Percentiles rank a stretch among this genome's conserved stretches.
phyloP scores from a whole-genome alignment of 169 alveolate species.

The Cryptosporidium tyzzeri region DNA sequence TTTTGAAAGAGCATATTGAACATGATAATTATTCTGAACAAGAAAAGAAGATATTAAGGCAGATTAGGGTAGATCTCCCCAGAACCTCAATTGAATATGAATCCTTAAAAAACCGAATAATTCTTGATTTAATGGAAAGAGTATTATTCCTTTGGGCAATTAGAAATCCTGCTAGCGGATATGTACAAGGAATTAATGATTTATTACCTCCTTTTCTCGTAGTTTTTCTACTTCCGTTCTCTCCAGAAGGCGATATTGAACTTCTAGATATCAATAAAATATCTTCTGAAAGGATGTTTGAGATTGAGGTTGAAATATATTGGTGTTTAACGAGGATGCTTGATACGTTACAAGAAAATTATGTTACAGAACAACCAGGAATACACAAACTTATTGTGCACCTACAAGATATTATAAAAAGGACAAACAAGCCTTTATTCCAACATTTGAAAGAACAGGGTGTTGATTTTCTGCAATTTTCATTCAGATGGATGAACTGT shows the following conservation, averaged over 20 bases:
- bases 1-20: conserved; percentile 78
- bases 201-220: conserved; percentile 86
- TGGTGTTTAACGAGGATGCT: conserved; percentile 91
- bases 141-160: conserved; percentile 92
- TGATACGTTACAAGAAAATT: conserved; percentile 92
- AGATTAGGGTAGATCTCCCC: conserved; percentile 91
- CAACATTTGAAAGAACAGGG: conserved; percentile 84
- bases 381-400: conserved; percentile 88
- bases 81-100: conserved; percentile 88
- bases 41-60: conserved; percentile 80
- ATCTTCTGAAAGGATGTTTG: conserved; percentile 82
- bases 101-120: conserved; percentile 84
- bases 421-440: conserved; percentile 88
- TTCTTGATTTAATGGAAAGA: conserved; percentile 89
- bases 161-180: conserved; percentile 94
- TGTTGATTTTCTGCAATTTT: conserved; percentile 84
- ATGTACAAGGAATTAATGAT: conserved; percentile 95
- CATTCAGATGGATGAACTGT: conserved; percentile 90
- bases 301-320: conserved; percentile 91
- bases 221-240: conserved; percentile 79
- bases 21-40: conserved; percentile 78
- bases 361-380: conserved; percentile 95
- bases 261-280: conserved; percentile 63
- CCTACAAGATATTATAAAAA: conserved; percentile 90
- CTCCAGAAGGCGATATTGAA: conserved; percentile 72